A percentile compares a stretch with the other conserved stretches of the same genome.
These are phyloP conservation scores for Aegilops longissima DNA, from an alignment of 176 grass and related monocot genomes.

Conservation along the genomic window DNA sequence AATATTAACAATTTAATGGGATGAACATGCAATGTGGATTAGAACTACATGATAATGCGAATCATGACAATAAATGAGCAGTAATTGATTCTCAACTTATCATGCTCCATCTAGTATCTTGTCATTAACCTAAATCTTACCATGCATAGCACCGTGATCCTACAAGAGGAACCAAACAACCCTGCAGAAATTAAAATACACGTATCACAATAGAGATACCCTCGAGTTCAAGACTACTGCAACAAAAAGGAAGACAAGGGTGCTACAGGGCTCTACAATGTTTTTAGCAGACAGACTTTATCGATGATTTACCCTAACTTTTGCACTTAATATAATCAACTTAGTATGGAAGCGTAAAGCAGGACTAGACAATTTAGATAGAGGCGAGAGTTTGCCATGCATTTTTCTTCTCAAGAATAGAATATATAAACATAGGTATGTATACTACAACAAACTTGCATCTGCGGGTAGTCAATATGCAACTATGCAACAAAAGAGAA, in stretches of 20 bases:
- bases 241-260: conserved; percentile 18
- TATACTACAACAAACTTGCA: neutral
- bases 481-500: neutral
- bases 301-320: conserved; percentile 5
- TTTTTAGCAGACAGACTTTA: neutral
- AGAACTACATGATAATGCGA: neutral
- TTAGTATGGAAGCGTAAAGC: neutral
- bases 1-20: neutral
- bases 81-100: conserved; percentile 21
- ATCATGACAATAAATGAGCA: conserved; percentile 7
- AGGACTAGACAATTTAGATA: neutral
- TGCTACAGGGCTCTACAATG: neutral
- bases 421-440: neutral
- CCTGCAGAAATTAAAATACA: conserved; percentile 99
- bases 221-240: conserved; percentile 38
- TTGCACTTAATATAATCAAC: neutral
- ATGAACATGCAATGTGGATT: conserved; percentile 15
- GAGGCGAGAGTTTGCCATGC: neutral
- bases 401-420: neutral
- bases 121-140: conserved; percentile 72
- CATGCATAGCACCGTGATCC: conserved; percentile 73
- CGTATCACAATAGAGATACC: conserved; percentile 70
- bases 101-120: conserved; percentile 21
- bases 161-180: conserved; percentile 72
- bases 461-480: neutral